phyloP scores from a whole-genome alignment of 805 yeast species.

The Barnettozyma californica region DNA sequence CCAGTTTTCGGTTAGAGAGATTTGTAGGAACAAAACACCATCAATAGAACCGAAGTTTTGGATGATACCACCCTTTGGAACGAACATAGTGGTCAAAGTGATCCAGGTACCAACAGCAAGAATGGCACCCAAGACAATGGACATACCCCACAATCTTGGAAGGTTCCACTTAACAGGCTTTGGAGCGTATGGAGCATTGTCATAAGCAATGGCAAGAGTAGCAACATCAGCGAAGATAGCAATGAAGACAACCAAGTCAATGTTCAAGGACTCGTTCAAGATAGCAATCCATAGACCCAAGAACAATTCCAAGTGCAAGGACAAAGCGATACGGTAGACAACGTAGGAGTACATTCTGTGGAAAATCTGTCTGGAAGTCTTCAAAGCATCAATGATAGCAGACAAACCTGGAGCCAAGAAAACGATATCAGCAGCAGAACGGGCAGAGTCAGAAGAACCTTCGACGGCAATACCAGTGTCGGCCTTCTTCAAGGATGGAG shows the following conservation, averaged over 20 bases:
- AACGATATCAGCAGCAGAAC: constrained; percentile 95
- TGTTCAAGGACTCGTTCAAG: constrained; percentile 78
- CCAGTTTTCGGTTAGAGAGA: constrained; percentile 95
- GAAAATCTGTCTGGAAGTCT: constrained; percentile 95
- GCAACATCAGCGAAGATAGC: constrained; percentile 98
- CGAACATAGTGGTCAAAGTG: constrained; percentile 89
- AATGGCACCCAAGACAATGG: constrained; percentile 77
- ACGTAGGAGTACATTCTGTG: constrained; percentile 98
- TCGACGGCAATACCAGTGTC: constrained; percentile 97
- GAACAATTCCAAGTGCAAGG: constrained; percentile 91
- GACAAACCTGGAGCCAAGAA: constrained; percentile 94
- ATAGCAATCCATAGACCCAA: constrained; percentile 96
- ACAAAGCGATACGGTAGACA: constrained; percentile 95
- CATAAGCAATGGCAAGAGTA: constrained; percentile 94
- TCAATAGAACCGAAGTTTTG: constrained; percentile 94
- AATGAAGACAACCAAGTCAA: constrained; percentile 90
- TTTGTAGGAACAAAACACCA: constrained; percentile 90
- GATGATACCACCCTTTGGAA: constrained; percentile 87
- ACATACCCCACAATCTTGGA: constrained; percentile 97
- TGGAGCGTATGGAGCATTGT: constrained; percentile 92
- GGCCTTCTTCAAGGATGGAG: constrained; percentile 95
- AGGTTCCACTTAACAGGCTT: constrained; percentile 94
- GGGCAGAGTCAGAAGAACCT: constrained; percentile 96
- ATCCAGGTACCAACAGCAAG: constrained; percentile 94
- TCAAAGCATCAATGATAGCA: constrained; percentile 90